Base-by-base conservation (phyloP, 164 flowering plant genomes). In the Platanus orientalis region DNA sequence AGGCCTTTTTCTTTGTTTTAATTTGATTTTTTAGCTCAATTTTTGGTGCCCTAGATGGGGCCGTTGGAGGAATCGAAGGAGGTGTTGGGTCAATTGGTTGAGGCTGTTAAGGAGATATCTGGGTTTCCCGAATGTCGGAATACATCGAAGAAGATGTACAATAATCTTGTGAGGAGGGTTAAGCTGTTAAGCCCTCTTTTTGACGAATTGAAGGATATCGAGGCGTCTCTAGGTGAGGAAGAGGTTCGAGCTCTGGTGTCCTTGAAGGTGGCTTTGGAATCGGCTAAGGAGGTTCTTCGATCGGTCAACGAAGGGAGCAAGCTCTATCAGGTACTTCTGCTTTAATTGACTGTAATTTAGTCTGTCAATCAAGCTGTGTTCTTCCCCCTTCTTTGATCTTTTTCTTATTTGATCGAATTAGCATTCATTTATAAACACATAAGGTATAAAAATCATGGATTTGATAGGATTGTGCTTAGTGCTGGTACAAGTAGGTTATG, bases 121-220 rank as follows among this genome's bases (percentile, higher is more conserved):
- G 80, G 62, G 55, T 73, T 83, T 49, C 79, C 83, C 1, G 88
- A 83, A 56, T 87, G 86, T 68, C 70, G 60, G 13, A 71, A 72
- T 66, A 62, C 66, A 1, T 74, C 74, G 52, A 83, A 74, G 79
- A 81, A 69, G 77, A 76, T 83, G 80, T 82, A 78, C 60, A 58
- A 72, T 17, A 76, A 83, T 71, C 72, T 87, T 63, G 75, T 78
- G 5, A 77, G 92, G 36, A 77, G 93, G 60, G 75, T 87, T 61
- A 84, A 84, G 83, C 78, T 87, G 1, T 65, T 87, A 70, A 80
- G 80, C 68, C 89, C 93, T 62, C 62, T 87, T 59, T 79, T 84
- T 50, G 93, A 87, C 73, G 93, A 87, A 58, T 67, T 84, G 71
- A 63, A 66, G 58, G 93, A 80, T 50, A 49, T 62, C 16, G 66